phyloP scores from a whole-genome alignment of 257 asterid species.

The Nicotiana noctiflora region DNA sequence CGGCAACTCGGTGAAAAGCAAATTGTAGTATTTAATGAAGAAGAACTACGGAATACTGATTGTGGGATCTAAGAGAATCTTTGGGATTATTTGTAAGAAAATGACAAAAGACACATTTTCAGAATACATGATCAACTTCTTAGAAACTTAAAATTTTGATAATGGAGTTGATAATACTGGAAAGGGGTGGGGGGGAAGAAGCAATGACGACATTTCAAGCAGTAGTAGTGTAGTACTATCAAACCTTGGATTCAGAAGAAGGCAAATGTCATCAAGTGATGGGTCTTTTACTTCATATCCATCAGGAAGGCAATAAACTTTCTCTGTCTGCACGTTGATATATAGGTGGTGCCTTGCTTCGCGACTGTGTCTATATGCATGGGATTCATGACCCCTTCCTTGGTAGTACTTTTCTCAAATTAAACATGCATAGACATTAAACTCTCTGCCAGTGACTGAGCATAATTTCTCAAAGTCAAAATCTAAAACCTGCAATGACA shows the following conservation, averaged over 20 bases:
- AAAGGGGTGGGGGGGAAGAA: neutral
- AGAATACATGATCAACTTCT: neutral
- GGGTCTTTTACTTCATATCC: constrained; percentile 88
- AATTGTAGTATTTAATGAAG: neutral
- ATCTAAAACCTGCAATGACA: constrained; percentile 75
- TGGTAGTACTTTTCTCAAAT: constrained; percentile 93
- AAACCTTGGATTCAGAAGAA: constrained; percentile 85
- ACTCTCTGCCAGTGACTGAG: constrained; percentile 71
- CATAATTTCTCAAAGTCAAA: constrained; percentile 88
- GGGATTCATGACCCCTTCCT: constrained; percentile 88
- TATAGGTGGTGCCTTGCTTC: constrained; percentile 89
- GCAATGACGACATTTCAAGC: neutral
- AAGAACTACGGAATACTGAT: neutral
- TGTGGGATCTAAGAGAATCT: neutral
- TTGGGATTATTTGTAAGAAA: neutral
- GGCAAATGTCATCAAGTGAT: constrained; percentile 83
- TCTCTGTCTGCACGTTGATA: constrained; percentile 84
- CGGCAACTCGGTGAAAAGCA: no score
- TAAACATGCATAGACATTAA: constrained; percentile 88
- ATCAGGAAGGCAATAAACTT: constrained; percentile 95
- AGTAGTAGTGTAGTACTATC: neutral
- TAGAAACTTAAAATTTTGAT: neutral
- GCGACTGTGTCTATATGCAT: constrained; percentile 85
- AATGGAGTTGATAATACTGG: neutral
- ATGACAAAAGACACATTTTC: neutral